phyloP scores from a whole-genome alignment of 1,284 basidiomycete genomes.

The Sporisorium sorghi region DNA sequence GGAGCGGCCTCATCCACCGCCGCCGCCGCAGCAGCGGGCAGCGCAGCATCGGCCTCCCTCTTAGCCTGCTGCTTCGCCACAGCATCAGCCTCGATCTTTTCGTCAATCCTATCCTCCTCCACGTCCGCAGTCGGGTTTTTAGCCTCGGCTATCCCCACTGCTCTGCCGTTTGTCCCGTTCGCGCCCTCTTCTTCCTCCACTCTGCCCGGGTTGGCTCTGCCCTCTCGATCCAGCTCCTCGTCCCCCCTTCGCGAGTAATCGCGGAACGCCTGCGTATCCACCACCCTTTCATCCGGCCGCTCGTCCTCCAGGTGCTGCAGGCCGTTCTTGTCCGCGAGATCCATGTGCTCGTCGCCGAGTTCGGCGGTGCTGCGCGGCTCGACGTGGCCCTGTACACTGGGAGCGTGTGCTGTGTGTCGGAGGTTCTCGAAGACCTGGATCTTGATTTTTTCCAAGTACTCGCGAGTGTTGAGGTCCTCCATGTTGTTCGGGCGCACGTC shows the following conservation, averaged over 20 bases:
- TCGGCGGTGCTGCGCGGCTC: slow-evolving; percentile 54
- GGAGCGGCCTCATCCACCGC: not conserved
- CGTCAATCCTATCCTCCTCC: slow-evolving; percentile 29
- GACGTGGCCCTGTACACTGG: slow-evolving; percentile 64
- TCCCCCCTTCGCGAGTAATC: slow-evolving; percentile 51
- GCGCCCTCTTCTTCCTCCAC: slow-evolving; percentile 27
- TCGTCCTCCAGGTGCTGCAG: slow-evolving; percentile 35
- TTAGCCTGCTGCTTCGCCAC: slow-evolving; percentile 19
- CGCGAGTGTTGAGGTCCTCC: slow-evolving; percentile 91
- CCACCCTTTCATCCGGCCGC: slow-evolving; percentile 34
- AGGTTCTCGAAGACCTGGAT: slow-evolving; percentile 83
- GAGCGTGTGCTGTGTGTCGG: slow-evolving; percentile 60
- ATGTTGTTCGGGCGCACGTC: slow-evolving; percentile 96
- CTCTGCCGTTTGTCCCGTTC: not conserved
- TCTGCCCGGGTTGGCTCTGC: slow-evolving; percentile 15
- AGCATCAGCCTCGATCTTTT: slow-evolving; percentile 18
- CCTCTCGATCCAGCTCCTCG: slow-evolving; percentile 50
- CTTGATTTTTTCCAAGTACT: slow-evolving; percentile 93
- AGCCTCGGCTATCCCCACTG: slow-evolving; percentile 5
- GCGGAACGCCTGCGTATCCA: slow-evolving; percentile 29
- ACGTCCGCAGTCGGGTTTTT: slow-evolving; percentile 12
- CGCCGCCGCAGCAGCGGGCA: not conserved
- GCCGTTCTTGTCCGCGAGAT: slow-evolving; percentile 54
- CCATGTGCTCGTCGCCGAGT: slow-evolving; percentile 36
- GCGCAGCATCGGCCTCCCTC: not conserved